Percentiles rank a stretch among this genome's conserved stretches.
These are phyloP conservation scores for Jamesozyma piceae DNA, from an alignment of 805 yeast species.

Conservation along the genomic window DNA sequence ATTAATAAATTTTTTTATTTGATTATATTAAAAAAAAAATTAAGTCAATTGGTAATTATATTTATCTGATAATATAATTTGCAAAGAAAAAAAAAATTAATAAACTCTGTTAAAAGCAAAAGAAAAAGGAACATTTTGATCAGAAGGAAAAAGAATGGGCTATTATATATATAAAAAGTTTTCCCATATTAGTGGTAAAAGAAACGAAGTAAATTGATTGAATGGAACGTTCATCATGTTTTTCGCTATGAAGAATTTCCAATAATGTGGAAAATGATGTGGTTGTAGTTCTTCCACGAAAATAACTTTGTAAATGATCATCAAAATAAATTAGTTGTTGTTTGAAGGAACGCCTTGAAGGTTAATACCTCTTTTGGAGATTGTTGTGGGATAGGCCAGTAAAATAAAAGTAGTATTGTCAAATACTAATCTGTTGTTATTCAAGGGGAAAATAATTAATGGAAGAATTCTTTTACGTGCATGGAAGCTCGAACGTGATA, in stretches of 20 bases:
- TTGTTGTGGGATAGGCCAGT: neutral
- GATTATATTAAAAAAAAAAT: too few species aligned
- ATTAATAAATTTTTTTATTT: too few species aligned
- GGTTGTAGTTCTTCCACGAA: neutral
- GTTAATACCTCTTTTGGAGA: neutral
- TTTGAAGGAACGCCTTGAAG: neutral
- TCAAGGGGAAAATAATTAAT: neutral
- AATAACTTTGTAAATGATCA: neutral
- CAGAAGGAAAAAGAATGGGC: neutral
- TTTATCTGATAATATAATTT: too few species aligned
- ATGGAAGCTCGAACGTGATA: neutral
- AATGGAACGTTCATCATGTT: neutral
- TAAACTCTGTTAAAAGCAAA: neutral
- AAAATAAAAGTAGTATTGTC: neutral
- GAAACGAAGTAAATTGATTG: neutral
- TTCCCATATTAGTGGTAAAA: neutral
- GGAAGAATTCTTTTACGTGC: neutral
- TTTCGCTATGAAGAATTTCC: neutral
- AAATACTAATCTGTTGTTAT: too few species aligned
- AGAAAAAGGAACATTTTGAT: neutral
- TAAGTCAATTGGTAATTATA: too few species aligned
- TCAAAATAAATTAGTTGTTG: neutral
- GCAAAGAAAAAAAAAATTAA: neutral
- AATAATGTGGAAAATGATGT: neutral
- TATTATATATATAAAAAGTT: neutral